These are phyloP conservation scores for Alnus rubra DNA, from an alignment of 306 rosid genomes.

Conservation along the genomic window DNA sequence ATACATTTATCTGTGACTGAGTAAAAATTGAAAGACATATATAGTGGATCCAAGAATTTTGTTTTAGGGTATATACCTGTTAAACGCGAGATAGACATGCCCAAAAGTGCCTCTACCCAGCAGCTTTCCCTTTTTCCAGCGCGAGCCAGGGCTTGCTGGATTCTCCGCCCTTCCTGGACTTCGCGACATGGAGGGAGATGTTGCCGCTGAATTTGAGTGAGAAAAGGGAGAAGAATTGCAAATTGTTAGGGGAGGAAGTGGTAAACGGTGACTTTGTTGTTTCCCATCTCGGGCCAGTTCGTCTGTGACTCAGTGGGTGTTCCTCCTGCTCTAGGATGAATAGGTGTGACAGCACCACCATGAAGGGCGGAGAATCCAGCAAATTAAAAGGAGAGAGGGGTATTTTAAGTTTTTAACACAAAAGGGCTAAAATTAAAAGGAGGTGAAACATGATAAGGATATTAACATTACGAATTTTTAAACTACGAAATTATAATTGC, in stretches of 20 bases:
- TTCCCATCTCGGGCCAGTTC: conserved; percentile 74
- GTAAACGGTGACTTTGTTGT: conserved; percentile 92
- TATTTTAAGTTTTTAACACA: too few species aligned
- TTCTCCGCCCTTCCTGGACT: conserved; percentile 97
- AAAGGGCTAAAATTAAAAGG: too few species aligned
- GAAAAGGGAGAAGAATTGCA: conserved; percentile 66
- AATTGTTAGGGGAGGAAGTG: conserved; percentile 86
- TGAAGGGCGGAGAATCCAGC: conserved; percentile 39
- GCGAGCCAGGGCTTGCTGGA: conserved; percentile 82
- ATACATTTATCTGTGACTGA: neutral
- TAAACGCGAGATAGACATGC: conserved; percentile 93
- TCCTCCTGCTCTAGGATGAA: conserved; percentile 88
- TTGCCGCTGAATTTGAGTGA: conserved; percentile 90
- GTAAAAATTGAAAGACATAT: neutral
- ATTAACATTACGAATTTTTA: too few species aligned
- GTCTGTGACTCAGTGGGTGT: conserved; percentile 63
- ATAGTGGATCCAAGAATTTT: conserved; percentile 18
- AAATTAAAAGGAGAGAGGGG: too few species aligned
- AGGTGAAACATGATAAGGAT: too few species aligned
- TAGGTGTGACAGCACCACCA: conserved; percentile 98
- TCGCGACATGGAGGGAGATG: conserved; percentile 97
- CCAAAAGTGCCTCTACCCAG: conserved; percentile 98
- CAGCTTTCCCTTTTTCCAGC: conserved; percentile 97
- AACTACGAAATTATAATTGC: too few species aligned
- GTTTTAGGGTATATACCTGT: conserved; percentile 51